Evolutionary conservation across 106 monocot genomes (phyloP).

Genomic region (Acorus calamus): DNA sequence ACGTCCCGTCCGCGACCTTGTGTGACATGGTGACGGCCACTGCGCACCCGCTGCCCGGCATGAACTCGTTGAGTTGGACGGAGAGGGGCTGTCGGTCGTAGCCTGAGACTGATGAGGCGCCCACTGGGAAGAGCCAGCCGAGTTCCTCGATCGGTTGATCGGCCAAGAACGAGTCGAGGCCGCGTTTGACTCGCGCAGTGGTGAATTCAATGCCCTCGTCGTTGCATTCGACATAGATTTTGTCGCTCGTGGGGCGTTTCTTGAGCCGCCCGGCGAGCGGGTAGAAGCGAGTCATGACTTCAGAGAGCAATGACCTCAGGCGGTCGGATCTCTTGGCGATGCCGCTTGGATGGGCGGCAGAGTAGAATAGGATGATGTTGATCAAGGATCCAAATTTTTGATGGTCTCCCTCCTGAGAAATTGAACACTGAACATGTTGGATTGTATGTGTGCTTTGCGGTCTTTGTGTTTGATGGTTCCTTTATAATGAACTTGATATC

Average conservation of each 20-base stretch:
- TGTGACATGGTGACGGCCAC: not conserved
- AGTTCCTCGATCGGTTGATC: not conserved
- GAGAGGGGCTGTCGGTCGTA: not conserved
- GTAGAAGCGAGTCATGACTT: slow-evolving; percentile 1
- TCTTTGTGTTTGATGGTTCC: too few species aligned
- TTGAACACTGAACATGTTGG: too few species aligned
- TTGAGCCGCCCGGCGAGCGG: slow-evolving; percentile 2
- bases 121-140: not conserved
- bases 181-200: not conserved
- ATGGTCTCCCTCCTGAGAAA: too few species aligned
- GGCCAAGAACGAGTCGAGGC: not conserved
- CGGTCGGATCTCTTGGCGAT: too few species aligned
- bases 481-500: too few species aligned
- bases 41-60: not conserved
- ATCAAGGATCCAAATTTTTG: too few species aligned
- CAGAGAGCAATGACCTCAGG: not conserved
- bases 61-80: slow-evolving; percentile 1
- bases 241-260: not conserved
- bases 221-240: too few species aligned
- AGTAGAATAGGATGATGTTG: too few species aligned
- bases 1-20: not conserved
- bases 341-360: too few species aligned
- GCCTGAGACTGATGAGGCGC: too few species aligned
- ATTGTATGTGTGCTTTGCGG: too few species aligned
- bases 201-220: slow-evolving; percentile 1